Evolutionary conservation across 805 yeast species (phyloP).

Genomic region (Wickerhamomyces canadensis): DNA sequence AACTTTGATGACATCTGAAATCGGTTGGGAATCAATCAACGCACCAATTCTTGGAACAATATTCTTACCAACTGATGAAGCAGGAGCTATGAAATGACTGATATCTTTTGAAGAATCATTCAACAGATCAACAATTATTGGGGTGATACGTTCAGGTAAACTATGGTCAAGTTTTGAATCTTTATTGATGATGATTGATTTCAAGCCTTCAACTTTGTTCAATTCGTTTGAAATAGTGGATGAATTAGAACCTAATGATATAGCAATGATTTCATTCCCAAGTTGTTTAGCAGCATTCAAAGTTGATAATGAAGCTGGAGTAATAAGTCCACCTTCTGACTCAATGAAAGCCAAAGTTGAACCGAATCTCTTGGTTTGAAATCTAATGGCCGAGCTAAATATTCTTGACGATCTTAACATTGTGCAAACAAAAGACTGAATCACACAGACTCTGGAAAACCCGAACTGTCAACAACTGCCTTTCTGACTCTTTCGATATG

Average conservation of each 20-base stretch:
- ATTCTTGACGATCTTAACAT: slow-evolving; percentile 11
- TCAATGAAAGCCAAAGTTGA: slow-evolving; percentile 80
- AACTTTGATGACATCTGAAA: slow-evolving; percentile 74
- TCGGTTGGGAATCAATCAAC: slow-evolving; percentile 76
- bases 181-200: slow-evolving; percentile 44
- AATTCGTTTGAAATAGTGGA: slow-evolving; percentile 43
- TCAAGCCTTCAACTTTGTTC: slow-evolving; percentile 41
- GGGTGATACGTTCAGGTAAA: slow-evolving; percentile 77
- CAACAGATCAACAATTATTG: slow-evolving; percentile 45
- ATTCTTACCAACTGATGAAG: slow-evolving; percentile 85
- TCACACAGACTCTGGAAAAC: not conserved
- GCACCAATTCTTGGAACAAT: slow-evolving; percentile 86
- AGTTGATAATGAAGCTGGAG: slow-evolving; percentile 67
- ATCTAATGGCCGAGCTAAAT: not conserved
- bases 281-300: slow-evolving; percentile 72
- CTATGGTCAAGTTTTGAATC: slow-evolving; percentile 58
- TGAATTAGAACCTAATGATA: slow-evolving; percentile 64
- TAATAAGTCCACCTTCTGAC: slow-evolving; percentile 42
- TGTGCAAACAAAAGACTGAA: too few species aligned
- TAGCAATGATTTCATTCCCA: slow-evolving; percentile 76
- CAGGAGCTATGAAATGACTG: slow-evolving; percentile 73
- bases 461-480: not conserved
- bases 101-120: slow-evolving; percentile 29
- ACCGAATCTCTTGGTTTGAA: slow-evolving; percentile 36
- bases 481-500: too few species aligned